Percentiles rank a stretch among this genome's conserved stretches.
Evolutionary conservation across 140 eudicot species (phyloP).

Genomic region (Stevia rebaudiana): DNA sequence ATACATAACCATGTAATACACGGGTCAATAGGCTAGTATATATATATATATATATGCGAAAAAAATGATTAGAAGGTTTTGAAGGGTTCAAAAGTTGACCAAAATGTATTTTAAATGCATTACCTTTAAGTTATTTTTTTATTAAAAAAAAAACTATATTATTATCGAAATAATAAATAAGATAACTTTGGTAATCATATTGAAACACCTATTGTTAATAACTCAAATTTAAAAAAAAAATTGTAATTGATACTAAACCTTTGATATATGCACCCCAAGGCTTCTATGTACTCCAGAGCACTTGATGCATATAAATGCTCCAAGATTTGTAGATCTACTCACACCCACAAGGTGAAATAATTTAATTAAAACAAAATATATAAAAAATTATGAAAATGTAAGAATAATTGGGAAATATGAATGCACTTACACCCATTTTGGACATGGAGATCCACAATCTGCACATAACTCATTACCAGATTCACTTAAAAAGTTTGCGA

Average conservation of each 20-base stretch:
- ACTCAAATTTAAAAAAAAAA: too few relatives aligned
- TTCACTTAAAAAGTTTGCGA: constrained; percentile 48
- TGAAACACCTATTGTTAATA: background rate
- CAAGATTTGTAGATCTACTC: constrained; percentile 64
- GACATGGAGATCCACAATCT: constrained; percentile 87
- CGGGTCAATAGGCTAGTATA: too few relatives aligned
- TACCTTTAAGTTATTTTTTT: background rate
- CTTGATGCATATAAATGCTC: constrained; percentile 87
- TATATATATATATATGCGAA: background rate
- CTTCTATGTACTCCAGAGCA: constrained; percentile 99
- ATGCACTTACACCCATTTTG: constrained; percentile 95
- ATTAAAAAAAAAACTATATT: background rate
- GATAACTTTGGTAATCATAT: background rate
- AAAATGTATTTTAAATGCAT: background rate
- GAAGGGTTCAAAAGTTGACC: background rate
- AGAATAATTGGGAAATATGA: constrained; percentile 9
- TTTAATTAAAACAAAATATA: background rate
- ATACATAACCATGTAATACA: too few relatives aligned
- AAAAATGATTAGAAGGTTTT: background rate
- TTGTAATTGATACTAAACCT: constrained; percentile 53
- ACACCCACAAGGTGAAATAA: constrained; percentile 6
- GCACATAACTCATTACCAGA: constrained; percentile 70
- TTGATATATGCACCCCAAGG: constrained; percentile 92
- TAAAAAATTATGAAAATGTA: background rate
- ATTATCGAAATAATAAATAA: background rate